Base-by-base conservation (phyloP, 2,329 filamentous ascomycete genomes). In the Rugonectria rugulosa region DNA sequence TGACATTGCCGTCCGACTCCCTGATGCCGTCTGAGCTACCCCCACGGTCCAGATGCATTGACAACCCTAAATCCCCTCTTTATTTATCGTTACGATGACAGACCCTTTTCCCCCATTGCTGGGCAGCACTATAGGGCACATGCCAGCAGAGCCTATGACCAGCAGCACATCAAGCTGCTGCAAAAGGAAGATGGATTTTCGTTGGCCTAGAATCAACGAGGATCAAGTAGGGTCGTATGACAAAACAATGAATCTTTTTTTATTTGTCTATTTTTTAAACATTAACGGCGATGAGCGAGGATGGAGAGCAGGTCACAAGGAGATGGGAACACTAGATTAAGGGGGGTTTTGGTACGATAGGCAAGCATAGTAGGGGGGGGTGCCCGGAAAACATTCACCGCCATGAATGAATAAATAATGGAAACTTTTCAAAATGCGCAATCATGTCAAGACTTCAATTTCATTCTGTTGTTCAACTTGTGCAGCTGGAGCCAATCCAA, bases 1-100 rank as follows among this genome's bases (percentile, higher is more conserved):
- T 63, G 94, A 98, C 73, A 98, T 98, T 72, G 92, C 94, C 21
- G 93, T 98, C 57, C 85, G 94, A 68, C 82, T 98, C 75, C 94
- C 94, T n/a, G 94, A 98, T 73, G 90, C 89, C 60, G 88, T 90
- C 76, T 92, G 80, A 83, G 54, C 38, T 14, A 20, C 26, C n/a
- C 36, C 29, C 12, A 49, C 32, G 23, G 32, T 32, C 27, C 24
- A 36, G 37, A 44, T 20, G 53, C 37, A 26, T 49, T 29, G 45
- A 26, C 44, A 38, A 48, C 20, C 41, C 27, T 37, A 38, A 14
- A 20, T 12, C 21, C 27, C 12, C 21, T 17, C 34, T 43, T 51
- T 38, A 37, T 59, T 56, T 47, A 40, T 14, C 38, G 40, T 48
- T 37, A 56, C 53, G 48, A 56, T 45, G 53, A 42, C 17, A 31